These are phyloP conservation scores for Cystobasidium onofrii DNA, from an alignment of 768 basidiomycete species.

Conservation along the genomic window DNA sequence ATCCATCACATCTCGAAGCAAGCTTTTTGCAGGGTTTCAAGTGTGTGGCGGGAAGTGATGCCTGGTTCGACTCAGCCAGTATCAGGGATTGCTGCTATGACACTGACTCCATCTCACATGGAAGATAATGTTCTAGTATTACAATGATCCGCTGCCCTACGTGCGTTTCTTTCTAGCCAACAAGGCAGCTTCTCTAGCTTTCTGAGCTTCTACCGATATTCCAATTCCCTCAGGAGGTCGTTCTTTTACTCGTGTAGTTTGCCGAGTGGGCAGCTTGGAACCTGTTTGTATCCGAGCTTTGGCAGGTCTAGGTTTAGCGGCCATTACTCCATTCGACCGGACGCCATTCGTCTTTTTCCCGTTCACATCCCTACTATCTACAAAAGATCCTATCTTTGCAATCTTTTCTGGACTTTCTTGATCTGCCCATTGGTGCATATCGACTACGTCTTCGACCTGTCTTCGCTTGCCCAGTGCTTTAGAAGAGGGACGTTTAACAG, in stretches of 20 bases:
- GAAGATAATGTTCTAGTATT: no score
- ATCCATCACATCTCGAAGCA: no score
- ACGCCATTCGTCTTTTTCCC: no score
- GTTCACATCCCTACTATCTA: neutral
- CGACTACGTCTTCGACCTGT: neutral
- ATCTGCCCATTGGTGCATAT: neutral
- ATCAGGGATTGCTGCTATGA: no score
- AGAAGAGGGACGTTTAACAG: neutral
- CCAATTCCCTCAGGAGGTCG: neutral
- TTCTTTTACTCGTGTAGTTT: neutral
- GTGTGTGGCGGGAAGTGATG: no score
- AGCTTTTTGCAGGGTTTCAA: no score
- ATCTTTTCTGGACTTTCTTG: neutral
- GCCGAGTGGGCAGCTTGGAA: neutral
- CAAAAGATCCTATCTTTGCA: neutral
- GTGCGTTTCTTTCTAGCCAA: neutral
- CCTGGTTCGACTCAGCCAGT: no score
- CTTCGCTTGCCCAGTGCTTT: slow-evolving; percentile 5
- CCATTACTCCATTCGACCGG: neutral
- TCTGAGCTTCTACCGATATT: neutral
- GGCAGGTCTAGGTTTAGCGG: neutral
- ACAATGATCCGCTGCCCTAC: no score
- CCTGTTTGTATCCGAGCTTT: neutral
- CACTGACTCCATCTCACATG: no score
- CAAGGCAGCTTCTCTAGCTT: neutral